Base-by-base conservation (phyloP, 2,329 filamentous ascomycete genomes). In the Colletotrichum sp. region DNA sequence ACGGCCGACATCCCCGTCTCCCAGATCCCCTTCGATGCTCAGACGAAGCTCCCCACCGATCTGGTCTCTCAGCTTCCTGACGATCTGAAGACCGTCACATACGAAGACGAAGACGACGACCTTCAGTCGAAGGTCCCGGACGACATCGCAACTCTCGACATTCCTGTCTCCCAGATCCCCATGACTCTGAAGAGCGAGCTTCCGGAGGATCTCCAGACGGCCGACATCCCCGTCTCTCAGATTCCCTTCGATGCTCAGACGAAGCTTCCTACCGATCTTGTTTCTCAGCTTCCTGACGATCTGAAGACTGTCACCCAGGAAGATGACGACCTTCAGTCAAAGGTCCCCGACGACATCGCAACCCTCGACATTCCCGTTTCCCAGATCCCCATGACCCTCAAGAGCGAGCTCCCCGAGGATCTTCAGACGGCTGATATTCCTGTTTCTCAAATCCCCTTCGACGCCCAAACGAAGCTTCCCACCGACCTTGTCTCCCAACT, bases 331-430 rank as follows among this genome's bases (percentile, higher is more conserved):
- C 43, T 52, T 4, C 59, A 69, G 21, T 65, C 74, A 3, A 55
- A 21, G 7, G 57, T 72, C 2, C 70, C 67, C 4, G 70, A 73
- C 13, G 71, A 74, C 6, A 77, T 77, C 5, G 74, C 67, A 9
- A 69, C 70, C 7, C 63, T 77, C 15, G 73, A 76, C 21, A 55
- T 72, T 21, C 73, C 67, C 12, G 69, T 75, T 7, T 76, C 74
- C 4, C 74, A 76, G 26, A 74, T 76, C 3, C 74, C 75, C 13
- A 48, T 68, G 4, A 59, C 39, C 6, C n/a, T 76, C 24, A 76
- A 76, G 74, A 76, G 65, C 24, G 74, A 76, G n/a, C 39, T 76
- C 18, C 77, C 79, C 13, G 75, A 79, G 18, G 75, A 78, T 24
- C 3, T 78, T 3, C 66, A 78, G 68, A 72, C 76, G 9, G 71